phyloP scores from a whole-genome alignment of 1,284 basidiomycete species.

The Cryptococcus jaspeensis region DNA sequence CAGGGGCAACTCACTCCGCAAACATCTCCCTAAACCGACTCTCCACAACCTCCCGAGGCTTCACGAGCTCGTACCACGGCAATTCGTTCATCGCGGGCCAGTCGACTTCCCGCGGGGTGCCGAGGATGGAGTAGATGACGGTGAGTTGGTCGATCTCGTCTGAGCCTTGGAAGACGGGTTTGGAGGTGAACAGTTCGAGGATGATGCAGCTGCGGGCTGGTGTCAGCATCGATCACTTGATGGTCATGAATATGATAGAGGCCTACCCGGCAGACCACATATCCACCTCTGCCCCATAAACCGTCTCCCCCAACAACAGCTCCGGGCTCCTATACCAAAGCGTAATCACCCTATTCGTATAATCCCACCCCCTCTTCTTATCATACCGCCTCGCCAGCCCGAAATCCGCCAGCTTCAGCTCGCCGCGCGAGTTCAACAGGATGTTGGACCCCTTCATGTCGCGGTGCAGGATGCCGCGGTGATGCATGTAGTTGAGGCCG shows the following conservation, averaged over 20 bases:
- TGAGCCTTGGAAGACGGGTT: conserved; percentile 91
- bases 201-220: conserved; percentile 82
- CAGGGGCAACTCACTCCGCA: conserved; percentile 61
- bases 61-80: conserved; percentile 97
- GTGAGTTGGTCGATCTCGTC: conserved; percentile 97
- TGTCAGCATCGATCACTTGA: not conserved
- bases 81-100: conserved; percentile 82
- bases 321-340: conserved; percentile 99
- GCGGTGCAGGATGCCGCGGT: conserved; percentile 91
- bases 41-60: conserved; percentile 70
- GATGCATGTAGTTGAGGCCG: conserved; percentile 91
- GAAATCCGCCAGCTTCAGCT: conserved; percentile 96
- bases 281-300: conserved; percentile 98
- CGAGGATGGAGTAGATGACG: conserved; percentile 84
- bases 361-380: conserved; percentile 72
- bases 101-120: conserved; percentile 75
- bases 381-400: conserved; percentile 96
- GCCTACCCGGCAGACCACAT: conserved; percentile 98
- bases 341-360: conserved; percentile 98
- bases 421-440: conserved; percentile 86
- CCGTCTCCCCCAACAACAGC: conserved; percentile 89
- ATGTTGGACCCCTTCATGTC: conserved; percentile 99
- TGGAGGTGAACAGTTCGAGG: conserved; percentile 92
- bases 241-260: too few relatives aligned
- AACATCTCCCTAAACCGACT: conserved; percentile 76